phyloP scores from a whole-genome alignment of 1,284 basidiomycete genomes.

The Rhodotorula glutinis region DNA sequence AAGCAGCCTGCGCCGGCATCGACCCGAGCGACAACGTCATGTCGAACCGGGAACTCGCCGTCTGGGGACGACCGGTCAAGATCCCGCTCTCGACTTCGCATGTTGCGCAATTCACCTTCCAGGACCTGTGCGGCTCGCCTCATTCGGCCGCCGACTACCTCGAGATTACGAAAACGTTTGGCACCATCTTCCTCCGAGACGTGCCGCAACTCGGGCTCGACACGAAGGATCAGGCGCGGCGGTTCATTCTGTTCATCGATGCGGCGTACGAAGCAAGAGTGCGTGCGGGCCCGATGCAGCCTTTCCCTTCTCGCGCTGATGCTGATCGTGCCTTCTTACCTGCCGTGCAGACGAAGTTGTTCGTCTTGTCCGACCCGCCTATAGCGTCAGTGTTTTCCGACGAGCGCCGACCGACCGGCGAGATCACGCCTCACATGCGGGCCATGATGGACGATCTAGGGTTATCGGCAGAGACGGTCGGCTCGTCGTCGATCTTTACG shows the following conservation, averaged over 20 bases:
- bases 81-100: constrained; percentile 72
- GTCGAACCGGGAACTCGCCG: constrained; percentile 63
- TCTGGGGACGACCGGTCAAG: constrained; percentile 81
- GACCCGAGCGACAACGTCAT: constrained; percentile 60
- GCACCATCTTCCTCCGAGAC: constrained; percentile 81
- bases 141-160: constrained; percentile 93
- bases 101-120: constrained; percentile 83
- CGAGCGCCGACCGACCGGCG: constrained; percentile 49
- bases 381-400: constrained; percentile 83
- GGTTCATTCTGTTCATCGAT: constrained; percentile 98
- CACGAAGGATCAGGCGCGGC: constrained; percentile 80
- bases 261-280: constrained; percentile 72
- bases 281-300: no score
- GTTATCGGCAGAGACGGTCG: constrained; percentile 62
- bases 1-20: constrained; percentile 59
- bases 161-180: constrained; percentile 83
- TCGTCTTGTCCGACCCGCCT: constrained; percentile 83
- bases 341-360: constrained; percentile 70
- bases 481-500: constrained; percentile 78
- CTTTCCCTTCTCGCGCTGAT: not conserved
- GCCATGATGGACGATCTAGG: constrained; percentile 83
- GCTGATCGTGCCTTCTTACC: not conserved
- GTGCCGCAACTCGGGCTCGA: constrained; percentile 81
- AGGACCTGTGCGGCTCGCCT: constrained; percentile 82
- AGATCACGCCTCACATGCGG: constrained; percentile 74